Percentiles rank a stretch among this genome's conserved stretches.
phyloP scores from a whole-genome alignment of 2,329 filamentous ascomycete genomes.

The Aspergillus sp. region DNA sequence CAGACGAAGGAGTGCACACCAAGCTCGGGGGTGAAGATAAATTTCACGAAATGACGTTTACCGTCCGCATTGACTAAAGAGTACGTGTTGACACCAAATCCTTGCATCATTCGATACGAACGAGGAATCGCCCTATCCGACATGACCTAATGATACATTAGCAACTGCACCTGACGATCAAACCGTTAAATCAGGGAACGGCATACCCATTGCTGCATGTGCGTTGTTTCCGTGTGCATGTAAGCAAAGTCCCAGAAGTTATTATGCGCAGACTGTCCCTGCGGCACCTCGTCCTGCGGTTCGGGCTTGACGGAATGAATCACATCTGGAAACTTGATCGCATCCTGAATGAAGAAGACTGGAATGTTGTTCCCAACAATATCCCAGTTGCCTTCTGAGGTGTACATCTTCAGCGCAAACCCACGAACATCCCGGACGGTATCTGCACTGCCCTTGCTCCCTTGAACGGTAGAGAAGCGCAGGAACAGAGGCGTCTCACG shows the following conservation, averaged over 20 bases:
- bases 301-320: conserved; percentile 36
- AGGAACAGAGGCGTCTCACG: conserved; percentile 58
- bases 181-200: not conserved
- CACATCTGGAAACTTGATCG: conserved; percentile 34
- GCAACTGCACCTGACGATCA: not conserved
- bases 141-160: conserved; percentile 20
- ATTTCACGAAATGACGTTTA: conserved; percentile 29
- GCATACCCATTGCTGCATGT: conserved; percentile 27
- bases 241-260: conserved; percentile 46
- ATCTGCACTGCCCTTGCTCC: conserved; percentile 66
- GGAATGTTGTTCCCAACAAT: conserved; percentile 37
- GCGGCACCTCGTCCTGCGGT: conserved; percentile 35
- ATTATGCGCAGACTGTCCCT: conserved; percentile 42
- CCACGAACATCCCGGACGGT: conserved; percentile 77
- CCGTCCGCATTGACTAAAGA: conserved; percentile 25
- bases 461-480: conserved; percentile 71
- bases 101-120: conserved; percentile 30
- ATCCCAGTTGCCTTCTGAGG: conserved; percentile 64
- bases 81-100: conserved; percentile 31
- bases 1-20: conserved; percentile 29
- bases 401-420: conserved; percentile 72
- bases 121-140: conserved; percentile 30
- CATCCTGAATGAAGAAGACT: conserved; percentile 37
- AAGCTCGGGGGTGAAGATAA: conserved; percentile 26
- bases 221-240: conserved; percentile 25